A percentile compares a stretch with the other conserved stretches of the same genome.
These are phyloP conservation scores for Dactylellina haptotyla DNA, from an alignment of 2,329 filamentous ascomycete species.

Conservation along the genomic window DNA sequence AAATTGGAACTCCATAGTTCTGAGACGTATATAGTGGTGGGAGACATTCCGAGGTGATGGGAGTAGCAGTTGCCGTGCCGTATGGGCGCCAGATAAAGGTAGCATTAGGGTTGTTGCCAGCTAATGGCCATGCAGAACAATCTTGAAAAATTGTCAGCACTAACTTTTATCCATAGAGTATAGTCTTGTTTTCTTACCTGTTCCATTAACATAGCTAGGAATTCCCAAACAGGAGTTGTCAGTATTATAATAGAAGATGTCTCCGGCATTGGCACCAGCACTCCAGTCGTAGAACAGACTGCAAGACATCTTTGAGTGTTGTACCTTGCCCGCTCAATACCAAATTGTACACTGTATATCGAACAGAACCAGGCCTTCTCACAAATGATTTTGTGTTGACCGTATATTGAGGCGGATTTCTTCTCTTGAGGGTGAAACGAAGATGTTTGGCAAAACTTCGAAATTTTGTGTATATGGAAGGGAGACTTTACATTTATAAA, in stretches of 20 bases:
- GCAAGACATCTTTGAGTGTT: conserved; percentile 37
- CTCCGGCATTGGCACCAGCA: background rate
- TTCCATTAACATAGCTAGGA: conserved; percentile 40
- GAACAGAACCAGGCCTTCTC: conserved; percentile 15
- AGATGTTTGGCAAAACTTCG: conserved; percentile 31
- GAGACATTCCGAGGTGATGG: conserved; percentile 1
- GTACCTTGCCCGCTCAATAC: background rate
- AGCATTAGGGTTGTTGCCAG: background rate
- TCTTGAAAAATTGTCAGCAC: conserved; percentile 18
- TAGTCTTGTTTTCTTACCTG: conserved; percentile 12
- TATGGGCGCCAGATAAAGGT: conserved; percentile 12
- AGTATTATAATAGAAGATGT: conserved; percentile 26
- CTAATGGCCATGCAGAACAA: conserved; percentile 31
- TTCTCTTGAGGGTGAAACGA: background rate
- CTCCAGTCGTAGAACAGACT: conserved; percentile 6
- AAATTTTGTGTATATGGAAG: background rate
- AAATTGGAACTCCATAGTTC: background rate
- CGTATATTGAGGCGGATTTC: background rate
- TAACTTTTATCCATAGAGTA: background rate
- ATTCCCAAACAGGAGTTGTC: conserved; percentile 31
- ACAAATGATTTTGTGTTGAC: conserved; percentile 7
- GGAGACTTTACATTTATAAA: conserved; percentile 29
- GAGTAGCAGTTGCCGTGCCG: background rate
- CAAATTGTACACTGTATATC: background rate
- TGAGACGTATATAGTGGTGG: conserved; percentile 18